These are phyloP conservation scores for Cadophora malorum DNA, from an alignment of 2,329 filamentous ascomycete genomes.

Conservation along the genomic window DNA sequence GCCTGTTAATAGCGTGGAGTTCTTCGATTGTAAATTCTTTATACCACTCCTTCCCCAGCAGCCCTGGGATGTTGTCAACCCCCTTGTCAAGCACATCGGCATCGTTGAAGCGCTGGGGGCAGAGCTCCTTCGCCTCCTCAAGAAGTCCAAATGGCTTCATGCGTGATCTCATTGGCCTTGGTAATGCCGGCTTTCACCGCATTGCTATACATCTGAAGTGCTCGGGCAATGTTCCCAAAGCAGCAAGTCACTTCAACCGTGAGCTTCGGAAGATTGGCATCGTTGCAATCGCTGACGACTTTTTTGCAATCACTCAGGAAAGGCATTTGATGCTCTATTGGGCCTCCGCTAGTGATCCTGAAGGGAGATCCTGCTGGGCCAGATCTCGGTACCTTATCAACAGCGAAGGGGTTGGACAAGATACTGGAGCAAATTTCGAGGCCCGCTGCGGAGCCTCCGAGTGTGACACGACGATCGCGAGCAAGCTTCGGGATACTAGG, in stretches of 20 bases:
- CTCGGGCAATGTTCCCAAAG: slow-evolving; percentile 37
- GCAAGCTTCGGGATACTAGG: slow-evolving; percentile 34
- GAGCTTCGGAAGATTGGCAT: slow-evolving; percentile 47
- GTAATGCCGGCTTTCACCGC: no score
- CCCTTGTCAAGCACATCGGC: slow-evolving; percentile 40
- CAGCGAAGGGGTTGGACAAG: background rate
- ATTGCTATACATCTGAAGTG: background rate
- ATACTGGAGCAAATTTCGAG: background rate
- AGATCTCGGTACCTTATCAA: background rate
- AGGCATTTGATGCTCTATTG: background rate
- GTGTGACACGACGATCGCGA: slow-evolving; percentile 42
- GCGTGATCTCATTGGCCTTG: no score
- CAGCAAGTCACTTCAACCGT: slow-evolving; percentile 47
- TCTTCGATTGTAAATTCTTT: slow-evolving; percentile 51
- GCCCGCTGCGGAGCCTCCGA: background rate
- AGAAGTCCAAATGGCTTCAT: slow-evolving; percentile 27
- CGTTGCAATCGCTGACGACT: slow-evolving; percentile 44
- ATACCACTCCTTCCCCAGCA: slow-evolving; percentile 48
- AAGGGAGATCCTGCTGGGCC: background rate
- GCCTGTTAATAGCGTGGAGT: slow-evolving; percentile 10
- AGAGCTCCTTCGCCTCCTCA: slow-evolving; percentile 43
- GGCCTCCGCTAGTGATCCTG: background rate
- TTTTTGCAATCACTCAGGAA: slow-evolving; percentile 43
- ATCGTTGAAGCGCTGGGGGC: slow-evolving; percentile 44
- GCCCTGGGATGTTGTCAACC: slow-evolving; percentile 39